Conservation (phyloP, 1,284 basidiomycete genomes). For the Apiotrichum gamsii region DNA sequence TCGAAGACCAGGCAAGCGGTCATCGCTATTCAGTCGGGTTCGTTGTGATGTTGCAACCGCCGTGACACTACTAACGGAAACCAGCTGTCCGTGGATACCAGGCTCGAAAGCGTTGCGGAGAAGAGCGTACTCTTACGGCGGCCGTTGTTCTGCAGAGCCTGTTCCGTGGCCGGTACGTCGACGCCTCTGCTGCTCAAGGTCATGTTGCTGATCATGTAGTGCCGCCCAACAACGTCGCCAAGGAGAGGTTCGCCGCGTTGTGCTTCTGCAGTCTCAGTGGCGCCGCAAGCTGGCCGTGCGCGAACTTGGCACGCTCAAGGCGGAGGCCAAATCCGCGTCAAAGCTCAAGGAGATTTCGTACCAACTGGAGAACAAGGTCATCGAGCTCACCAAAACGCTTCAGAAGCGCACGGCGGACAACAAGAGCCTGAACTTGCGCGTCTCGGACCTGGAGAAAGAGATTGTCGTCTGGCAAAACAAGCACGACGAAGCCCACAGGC, state of each 20-base stretch:
- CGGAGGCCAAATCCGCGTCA: conserved; percentile 91
- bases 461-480: conserved; percentile 76
- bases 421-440: conserved; percentile 70
- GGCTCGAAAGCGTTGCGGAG: conserved; percentile 61
- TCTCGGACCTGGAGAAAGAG: conserved; percentile 76
- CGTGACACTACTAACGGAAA: conserved; percentile 1
- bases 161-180: conserved; percentile 75
- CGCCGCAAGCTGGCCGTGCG: conserved; percentile 82
- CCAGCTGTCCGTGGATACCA: conserved; percentile 73
- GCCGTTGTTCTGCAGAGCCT: conserved; percentile 75
- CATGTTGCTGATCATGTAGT: conserved; percentile 45
- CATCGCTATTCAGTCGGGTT: conserved; percentile 75
- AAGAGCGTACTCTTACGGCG: conserved; percentile 60
- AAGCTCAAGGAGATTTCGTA: conserved; percentile 99
- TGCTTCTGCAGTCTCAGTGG: conserved; percentile 86
- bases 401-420: conserved; percentile 89
- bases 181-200: neutral
- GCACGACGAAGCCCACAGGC: conserved; percentile 80
- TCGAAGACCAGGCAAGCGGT: conserved; percentile 60
- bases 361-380: conserved; percentile 96
- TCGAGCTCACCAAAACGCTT: conserved; percentile 93
- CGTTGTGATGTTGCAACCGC: conserved; percentile 44
- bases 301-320: conserved; percentile 73
- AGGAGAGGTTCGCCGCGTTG: conserved; percentile 64
- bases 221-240: conserved; percentile 60